Base-by-base conservation (phyloP, 2,329 filamentous ascomycete genomes). In the Ramularia collo-cygni region DNA sequence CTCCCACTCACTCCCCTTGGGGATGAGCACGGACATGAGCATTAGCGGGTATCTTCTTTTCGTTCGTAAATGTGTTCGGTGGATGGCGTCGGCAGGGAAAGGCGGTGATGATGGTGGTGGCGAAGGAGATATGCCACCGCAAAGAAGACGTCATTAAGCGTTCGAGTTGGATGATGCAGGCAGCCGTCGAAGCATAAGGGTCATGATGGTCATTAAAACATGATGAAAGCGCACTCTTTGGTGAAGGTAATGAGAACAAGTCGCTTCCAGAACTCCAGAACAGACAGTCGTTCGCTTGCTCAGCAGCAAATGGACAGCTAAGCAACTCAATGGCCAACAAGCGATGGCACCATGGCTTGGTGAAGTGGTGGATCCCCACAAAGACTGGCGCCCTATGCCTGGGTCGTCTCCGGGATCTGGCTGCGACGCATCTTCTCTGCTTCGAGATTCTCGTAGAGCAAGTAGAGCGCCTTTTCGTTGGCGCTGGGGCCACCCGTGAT, bases 341-440 rank as follows among this genome's bases (percentile, higher is more conserved):
- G 42, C 24, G 42, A 40, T 18, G 42, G 42, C 4, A 37, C 32
- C 32, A 40, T 28, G 32, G 28, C 16, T 14, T 19, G 15, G 34
- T 15, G 15, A 32, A 30, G 31, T 16, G 21, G 6, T 24, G 21
- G 6, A 24, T 34, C 38, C 30, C 42, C 33, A 34, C 43, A 44
- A 30, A 35, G 29, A 31, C 42, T 42, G 44, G 46, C 56, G 42
- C 47, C 48, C 58, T 61, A 61, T 38, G 56, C 57, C 36, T 54
- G 50, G n/a, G n/a, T n/a, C 15, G 57, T 53, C 44, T 61, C 57
- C 18, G 75, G 72, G 47, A 80, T 77, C 68, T 93, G 84, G 73
- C 87, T 94, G 63, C 92, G 86, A 58, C 92, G 87, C 81, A 93
- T 93, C 78, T 98, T 98, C 74, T 98, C 92, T 12, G 89, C 90